Evolutionary conservation across 2,329 filamentous ascomycete genomes (phyloP).

Genomic region (Davidsoniella virescens): DNA sequence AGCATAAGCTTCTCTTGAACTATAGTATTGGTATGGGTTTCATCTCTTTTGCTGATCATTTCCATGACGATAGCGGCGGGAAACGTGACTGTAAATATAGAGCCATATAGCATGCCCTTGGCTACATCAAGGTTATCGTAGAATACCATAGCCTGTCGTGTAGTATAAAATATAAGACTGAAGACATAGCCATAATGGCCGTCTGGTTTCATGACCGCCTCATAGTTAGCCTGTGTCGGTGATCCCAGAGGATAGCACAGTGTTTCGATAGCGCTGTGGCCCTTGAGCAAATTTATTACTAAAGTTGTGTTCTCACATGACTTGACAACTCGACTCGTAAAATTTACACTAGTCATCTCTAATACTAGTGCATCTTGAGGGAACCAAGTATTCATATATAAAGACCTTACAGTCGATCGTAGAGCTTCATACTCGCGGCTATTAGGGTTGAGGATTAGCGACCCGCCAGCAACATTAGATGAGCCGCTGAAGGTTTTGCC

Average conservation of each 20-base stretch:
- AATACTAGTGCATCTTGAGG: slow-evolving; percentile 18
- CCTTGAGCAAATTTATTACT: slow-evolving; percentile 17
- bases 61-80: not conserved
- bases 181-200: slow-evolving; percentile 17
- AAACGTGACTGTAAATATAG: slow-evolving; percentile 28
- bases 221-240: not conserved
- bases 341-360: slow-evolving; percentile 24
- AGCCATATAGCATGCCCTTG: slow-evolving; percentile 34
- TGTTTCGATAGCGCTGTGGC: not conserved
- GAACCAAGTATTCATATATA: slow-evolving; percentile 16
- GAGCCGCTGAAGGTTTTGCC: slow-evolving; percentile 45
- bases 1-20: not conserved
- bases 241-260: not conserved
- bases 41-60: not conserved
- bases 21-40: not conserved
- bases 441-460: slow-evolving; percentile 30
- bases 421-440: slow-evolving; percentile 26
- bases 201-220: not conserved
- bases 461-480: slow-evolving; percentile 38
- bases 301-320: slow-evolving; percentile 18
- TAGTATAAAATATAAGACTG: slow-evolving; percentile 26
- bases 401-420: slow-evolving; percentile 16
- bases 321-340: slow-evolving; percentile 21
- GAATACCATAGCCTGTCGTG: slow-evolving; percentile 28
- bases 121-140: slow-evolving; percentile 31